Base-by-base conservation (phyloP, 306 rosid species). In the Pterocarpus macrocarpus region DNA sequence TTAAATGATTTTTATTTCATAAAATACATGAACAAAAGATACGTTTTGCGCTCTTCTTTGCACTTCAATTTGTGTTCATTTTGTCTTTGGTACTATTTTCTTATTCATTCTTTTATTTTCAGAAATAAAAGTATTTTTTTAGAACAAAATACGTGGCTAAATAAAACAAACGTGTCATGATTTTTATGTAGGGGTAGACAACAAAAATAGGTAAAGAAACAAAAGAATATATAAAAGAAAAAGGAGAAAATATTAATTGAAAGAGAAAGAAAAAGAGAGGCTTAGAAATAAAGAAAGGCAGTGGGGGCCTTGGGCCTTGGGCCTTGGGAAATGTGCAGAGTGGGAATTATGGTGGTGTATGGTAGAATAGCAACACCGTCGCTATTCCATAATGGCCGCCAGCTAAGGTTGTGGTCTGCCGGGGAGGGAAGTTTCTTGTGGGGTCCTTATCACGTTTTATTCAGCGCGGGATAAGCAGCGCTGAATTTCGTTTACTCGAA, bases 221-320 rank as follows among this genome's bases (percentile, higher is more conserved):
- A 38, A 38, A 38, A 5, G 6, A 38, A 0, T 1, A 38, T 38
- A 38, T 6, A 22, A 22, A 22, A 22, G 28, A 22, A 22, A 22
- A 22, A 22, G 28, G 28, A 22, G 28, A 38, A 38, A 3, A 3
- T 10, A 47, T 2, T 47, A 14, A 5, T 50, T 50, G 5, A 50
- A 4, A 50, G 50, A 49, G 62, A 16, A 69, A 61, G 63, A 30
- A 7, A 41, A 2, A 14, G 7, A 53, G 62, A 62, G 50, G 45
- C 83, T 84, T 81, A 63, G 43, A 33, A 55, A 73, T 49, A 73
- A 80, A 80, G 86, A 85, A 84, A 77, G 61, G 78, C 77, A 45
- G 58, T 12, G 30, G 35, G 58, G 12, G 12, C 12, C 11, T 34
- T 67, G 15, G 43, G 44, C 44, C 4, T 1, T 39, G 44, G 44